A percentile compares a stretch with the other conserved stretches of the same genome.
Evolutionary conservation across 768 basidiomycete species (phyloP).

Genomic region (Mycena indigotica): DNA sequence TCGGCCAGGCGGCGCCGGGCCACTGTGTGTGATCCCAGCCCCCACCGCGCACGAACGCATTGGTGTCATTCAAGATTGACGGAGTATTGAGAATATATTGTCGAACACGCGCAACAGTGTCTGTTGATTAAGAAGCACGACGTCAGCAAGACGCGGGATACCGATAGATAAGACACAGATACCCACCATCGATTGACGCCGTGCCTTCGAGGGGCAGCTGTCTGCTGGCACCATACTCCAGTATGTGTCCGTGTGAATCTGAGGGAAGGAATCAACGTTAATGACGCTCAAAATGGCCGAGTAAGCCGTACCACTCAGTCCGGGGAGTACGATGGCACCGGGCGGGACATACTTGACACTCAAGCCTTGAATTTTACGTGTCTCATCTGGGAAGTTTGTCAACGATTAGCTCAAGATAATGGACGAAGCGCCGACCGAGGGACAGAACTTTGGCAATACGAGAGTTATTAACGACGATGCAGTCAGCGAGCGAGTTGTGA

Average conservation of each 20-base stretch:
- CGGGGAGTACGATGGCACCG: constrained; percentile 64
- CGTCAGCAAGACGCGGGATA: not conserved
- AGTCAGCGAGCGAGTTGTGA: constrained; percentile 53
- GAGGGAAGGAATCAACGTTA: constrained; percentile 1
- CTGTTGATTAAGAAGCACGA: constrained; percentile 36
- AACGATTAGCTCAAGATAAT: too few relatives aligned
- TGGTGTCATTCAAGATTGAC: constrained; percentile 51
- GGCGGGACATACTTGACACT: constrained; percentile 20
- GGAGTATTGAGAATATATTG: constrained; percentile 60
- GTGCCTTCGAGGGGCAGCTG: constrained; percentile 68
- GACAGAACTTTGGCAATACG: too few relatives aligned
- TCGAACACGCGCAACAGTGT: constrained; percentile 63
- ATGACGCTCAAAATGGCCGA: not conserved
- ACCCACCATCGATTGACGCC: constrained; percentile 55
- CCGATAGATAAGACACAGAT: not conserved
- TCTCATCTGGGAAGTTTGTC: constrained; percentile 36
- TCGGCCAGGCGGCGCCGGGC: constrained; percentile 65
- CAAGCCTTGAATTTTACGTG: not conserved
- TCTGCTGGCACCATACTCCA: constrained; percentile 74
- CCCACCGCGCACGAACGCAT: constrained; percentile 77
- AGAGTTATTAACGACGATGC: constrained; percentile 56
- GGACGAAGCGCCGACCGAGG: too few relatives aligned
- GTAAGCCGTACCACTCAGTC: constrained; percentile 58
- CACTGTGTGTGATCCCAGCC: constrained; percentile 95
- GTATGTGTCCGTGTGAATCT: constrained; percentile 84